Conservation (phyloP, 2,329 filamentous ascomycete species). For the Diplodia seriata region DNA sequence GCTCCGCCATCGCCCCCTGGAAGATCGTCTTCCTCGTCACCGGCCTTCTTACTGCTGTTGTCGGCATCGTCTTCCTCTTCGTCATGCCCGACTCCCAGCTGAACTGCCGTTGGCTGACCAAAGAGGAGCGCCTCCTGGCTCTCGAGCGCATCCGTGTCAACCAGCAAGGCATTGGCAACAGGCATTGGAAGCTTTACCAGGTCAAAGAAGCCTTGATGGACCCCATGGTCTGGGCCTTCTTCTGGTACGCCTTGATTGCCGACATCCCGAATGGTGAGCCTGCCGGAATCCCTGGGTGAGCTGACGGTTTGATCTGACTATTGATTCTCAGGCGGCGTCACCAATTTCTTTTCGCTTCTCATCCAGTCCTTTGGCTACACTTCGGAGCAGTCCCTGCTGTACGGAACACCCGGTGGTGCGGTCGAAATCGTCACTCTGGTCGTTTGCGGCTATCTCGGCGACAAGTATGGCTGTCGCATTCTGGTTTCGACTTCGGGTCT, state of each 20-base stretch:
- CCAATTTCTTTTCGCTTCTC: conserved; percentile 67
- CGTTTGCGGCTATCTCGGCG: conserved; percentile 63
- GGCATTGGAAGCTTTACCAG: conserved; percentile 69
- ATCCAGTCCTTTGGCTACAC: conserved; percentile 71
- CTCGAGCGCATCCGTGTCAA: conserved; percentile 73
- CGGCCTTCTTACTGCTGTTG: conserved; percentile 51
- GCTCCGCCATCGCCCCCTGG: conserved; percentile 67
- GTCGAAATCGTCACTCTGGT: conserved; percentile 68
- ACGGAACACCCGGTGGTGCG: conserved; percentile 70
- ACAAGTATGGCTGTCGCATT: conserved; percentile 63
- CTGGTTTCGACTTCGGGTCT: conserved; percentile 62
- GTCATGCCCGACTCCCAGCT: conserved; percentile 65
- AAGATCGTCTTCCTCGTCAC: conserved; percentile 63
- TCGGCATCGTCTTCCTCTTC: conserved; percentile 55
- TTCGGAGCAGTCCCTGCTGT: conserved; percentile 66
- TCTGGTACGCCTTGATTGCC: conserved; percentile 62
- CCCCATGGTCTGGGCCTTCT: conserved; percentile 65
- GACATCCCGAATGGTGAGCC: conserved; percentile 63
- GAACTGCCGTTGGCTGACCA: conserved; percentile 67
- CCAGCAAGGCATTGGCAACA: conserved; percentile 73
- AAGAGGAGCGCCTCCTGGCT: conserved; percentile 70
- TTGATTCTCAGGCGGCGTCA: conserved; percentile 54
- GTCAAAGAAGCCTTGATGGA: conserved; percentile 62
- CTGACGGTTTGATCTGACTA: background rate
- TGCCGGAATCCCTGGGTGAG: background rate